phyloP scores from a whole-genome alignment of 352 stramenopile genomes.

The Phytophthora rubi region DNA sequence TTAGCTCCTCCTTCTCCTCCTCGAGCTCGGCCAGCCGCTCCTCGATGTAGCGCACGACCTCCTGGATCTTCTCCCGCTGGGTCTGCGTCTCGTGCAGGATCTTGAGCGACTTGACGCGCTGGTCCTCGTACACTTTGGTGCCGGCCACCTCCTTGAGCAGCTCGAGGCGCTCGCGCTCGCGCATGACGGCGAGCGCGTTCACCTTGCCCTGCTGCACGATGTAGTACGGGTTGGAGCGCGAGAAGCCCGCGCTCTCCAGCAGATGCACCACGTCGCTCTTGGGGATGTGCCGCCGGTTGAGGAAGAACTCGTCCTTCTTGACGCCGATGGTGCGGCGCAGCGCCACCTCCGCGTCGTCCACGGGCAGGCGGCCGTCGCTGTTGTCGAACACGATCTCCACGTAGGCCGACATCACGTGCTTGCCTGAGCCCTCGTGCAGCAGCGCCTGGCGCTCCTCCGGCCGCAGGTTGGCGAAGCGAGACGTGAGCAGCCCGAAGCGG shows the following conservation, averaged over 20 bases:
- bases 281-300: constrained; percentile 98
- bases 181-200: constrained; percentile 98
- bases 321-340: constrained; percentile 98
- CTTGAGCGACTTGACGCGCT: constrained; percentile 95
- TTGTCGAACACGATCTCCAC: constrained; percentile 99
- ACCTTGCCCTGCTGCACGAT: constrained; percentile 99
- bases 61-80: constrained; percentile 96
- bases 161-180: constrained; percentile 96
- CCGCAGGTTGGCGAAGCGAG: constrained; percentile 92
- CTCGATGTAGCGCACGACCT: constrained; percentile 96
- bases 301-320: constrained; percentile 99
- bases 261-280: constrained; percentile 98
- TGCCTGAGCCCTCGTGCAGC: constrained; percentile 95
- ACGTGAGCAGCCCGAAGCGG: constrained; percentile 97
- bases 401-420: constrained; percentile 97
- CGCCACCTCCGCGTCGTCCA: constrained; percentile 94
- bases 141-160: constrained; percentile 99
- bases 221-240: constrained; percentile 99
- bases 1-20: constrained; percentile 98
- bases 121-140: constrained; percentile 99
- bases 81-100: constrained; percentile 97
- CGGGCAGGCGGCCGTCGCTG: constrained; percentile 93
- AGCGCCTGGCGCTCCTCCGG: constrained; percentile 93
- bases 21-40: constrained; percentile 94
- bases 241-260: constrained; percentile 99